Conservation (phyloP, 352 stramenopile genomes). For the Blastocystis sp. region DNA sequence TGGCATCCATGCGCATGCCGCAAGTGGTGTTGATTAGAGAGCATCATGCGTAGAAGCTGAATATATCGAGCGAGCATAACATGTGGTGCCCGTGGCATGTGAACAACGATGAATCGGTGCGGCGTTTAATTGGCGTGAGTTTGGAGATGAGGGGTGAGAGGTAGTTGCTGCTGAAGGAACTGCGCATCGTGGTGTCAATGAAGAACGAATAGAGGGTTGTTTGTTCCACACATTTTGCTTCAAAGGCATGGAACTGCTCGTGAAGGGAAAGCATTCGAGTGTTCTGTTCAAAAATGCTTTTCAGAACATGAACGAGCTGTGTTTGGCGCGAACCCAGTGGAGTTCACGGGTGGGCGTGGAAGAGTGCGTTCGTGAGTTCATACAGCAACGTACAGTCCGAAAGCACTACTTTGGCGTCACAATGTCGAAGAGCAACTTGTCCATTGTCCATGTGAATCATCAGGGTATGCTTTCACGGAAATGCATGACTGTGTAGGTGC, state of each 20-base stretch:
- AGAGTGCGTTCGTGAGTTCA: background rate
- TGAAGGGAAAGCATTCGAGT: background rate
- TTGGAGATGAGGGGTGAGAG: background rate
- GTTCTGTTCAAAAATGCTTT: background rate
- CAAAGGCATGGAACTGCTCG: background rate
- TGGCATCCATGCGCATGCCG: background rate
- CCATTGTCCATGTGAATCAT: background rate
- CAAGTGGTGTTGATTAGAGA: background rate
- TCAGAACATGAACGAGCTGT: constrained; percentile 6
- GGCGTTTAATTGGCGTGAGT: constrained; percentile 40
- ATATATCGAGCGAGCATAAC: constrained; percentile 44
- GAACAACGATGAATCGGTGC: constrained; percentile 15
- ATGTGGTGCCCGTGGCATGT: constrained; percentile 62
- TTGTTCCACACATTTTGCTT: background rate
- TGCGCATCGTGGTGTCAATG: constrained; percentile 38
- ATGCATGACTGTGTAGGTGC: background rate
- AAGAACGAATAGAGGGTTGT: background rate
- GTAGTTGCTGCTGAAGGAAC: constrained; percentile 60
- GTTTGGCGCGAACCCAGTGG: background rate
- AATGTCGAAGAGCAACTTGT: background rate
- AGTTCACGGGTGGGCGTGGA: background rate
- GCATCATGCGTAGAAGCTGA: constrained; percentile 20
- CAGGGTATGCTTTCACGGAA: background rate
- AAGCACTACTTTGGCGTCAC: background rate
- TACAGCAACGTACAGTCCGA: background rate